Evolutionary conservation across 2,329 filamentous ascomycete genomes (phyloP).

Genomic region (Sphaerulina vaccinii): DNA sequence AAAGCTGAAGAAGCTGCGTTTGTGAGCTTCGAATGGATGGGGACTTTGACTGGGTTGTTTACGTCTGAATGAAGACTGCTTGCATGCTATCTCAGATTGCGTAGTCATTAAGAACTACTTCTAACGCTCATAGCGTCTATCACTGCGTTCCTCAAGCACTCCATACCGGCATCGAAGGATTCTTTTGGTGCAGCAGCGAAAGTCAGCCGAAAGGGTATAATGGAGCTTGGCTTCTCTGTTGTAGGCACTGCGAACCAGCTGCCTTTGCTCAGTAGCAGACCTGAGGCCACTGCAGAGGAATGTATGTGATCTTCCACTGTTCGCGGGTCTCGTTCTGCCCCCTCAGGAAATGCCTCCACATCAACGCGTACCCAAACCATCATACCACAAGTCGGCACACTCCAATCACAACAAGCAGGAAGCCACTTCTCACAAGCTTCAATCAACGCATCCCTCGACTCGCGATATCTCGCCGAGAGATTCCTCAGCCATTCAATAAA

Average conservation of each 20-base stretch:
- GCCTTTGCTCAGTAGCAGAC: slow-evolving; percentile 27
- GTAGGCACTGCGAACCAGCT: slow-evolving; percentile 23
- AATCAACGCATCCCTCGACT: slow-evolving; percentile 29
- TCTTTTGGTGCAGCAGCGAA: slow-evolving; percentile 17
- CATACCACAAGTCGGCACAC: slow-evolving; percentile 29
- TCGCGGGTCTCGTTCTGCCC: not conserved
- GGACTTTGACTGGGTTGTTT: slow-evolving; percentile 4
- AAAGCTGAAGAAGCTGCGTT: not conserved
- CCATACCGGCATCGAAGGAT: slow-evolving; percentile 14
- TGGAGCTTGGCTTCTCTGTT: not conserved
- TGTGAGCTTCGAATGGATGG: slow-evolving; percentile 8
- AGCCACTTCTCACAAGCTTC: slow-evolving; percentile 32
- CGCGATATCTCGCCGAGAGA: slow-evolving; percentile 29
- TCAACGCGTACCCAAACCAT: slow-evolving; percentile 29
- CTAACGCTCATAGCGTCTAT: too few species aligned
- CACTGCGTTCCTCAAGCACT: slow-evolving; percentile 13
- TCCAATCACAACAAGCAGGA: slow-evolving; percentile 27
- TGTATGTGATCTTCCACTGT: slow-evolving; percentile 28
- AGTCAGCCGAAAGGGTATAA: slow-evolving; percentile 6
- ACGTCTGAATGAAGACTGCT: too few species aligned
- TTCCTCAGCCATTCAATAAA: slow-evolving; percentile 33
- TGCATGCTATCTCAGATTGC: too few species aligned
- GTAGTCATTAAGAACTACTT: too few species aligned
- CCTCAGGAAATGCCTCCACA: not conserved
- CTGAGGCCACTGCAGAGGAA: slow-evolving; percentile 15